Evolutionary conservation across 306 rosid genomes (phyloP).

Genomic region (Senna tora): DNA sequence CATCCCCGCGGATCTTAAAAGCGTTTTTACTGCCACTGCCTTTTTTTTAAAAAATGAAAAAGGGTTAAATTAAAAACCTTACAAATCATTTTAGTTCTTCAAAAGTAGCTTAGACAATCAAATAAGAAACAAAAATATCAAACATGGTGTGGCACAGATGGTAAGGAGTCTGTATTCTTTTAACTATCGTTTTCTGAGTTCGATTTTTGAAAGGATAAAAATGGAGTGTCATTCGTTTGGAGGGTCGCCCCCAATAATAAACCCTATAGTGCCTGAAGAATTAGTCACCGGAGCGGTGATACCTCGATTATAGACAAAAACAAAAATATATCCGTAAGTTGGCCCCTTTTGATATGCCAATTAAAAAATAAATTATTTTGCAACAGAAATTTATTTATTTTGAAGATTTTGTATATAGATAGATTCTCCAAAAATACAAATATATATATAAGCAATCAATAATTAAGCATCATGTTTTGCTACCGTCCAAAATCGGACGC

Average conservation of each 20-base stretch:
- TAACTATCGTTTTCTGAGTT: too few species aligned
- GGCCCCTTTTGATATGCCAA: neutral
- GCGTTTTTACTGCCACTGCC: constrained; percentile 14
- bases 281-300: too few species aligned
- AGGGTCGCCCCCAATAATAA: too few species aligned
- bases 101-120: neutral
- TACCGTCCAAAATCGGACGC: constrained; percentile 42
- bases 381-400: neutral
- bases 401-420: neutral
- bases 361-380: neutral
- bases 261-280: too few species aligned
- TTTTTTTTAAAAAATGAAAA: neutral
- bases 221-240: too few species aligned
- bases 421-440: constrained; percentile 24
- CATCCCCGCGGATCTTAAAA: neutral
- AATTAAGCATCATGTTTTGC: constrained; percentile 23
- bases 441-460: neutral
- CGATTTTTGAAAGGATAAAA: too few species aligned
- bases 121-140: neutral
- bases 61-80: too few species aligned
- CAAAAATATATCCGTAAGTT: neutral
- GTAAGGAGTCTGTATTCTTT: too few species aligned
- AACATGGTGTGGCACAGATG: too few species aligned
- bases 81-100: constrained; percentile 3
- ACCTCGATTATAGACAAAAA: too few species aligned